Evolutionary conservation across 768 basidiomycete species (phyloP), one percentile per base, ranked within the genome.

Genomic region (Amanita molliuscula): DNA sequence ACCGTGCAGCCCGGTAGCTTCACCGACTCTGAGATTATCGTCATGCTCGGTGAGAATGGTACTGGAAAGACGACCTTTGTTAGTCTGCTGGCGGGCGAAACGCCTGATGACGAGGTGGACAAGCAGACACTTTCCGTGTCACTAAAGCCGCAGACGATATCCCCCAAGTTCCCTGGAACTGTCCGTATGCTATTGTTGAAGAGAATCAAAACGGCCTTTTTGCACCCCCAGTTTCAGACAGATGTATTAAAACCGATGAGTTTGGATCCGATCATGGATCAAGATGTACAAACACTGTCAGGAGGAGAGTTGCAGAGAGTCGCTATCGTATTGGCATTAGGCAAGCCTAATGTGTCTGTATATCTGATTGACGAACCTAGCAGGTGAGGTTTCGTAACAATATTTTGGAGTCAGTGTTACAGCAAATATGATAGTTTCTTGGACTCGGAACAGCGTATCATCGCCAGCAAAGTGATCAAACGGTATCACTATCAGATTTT

Each of bases 171-270:
- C 81, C 84, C 86, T 0, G 96, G 96, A 55, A 87, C 84, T n/a
- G 96, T 99, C 34, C 82, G 95, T 59, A 88, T 90, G 88, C 71
- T 99, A 54, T 69, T 99, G 51, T 62, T 99, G 45, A 97, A 96
- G 72, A 82, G 86, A 67, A 96, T 98, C 71, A 94, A 95, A 69
- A 74, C 78, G 18, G 81, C 92, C 26, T 97, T 96, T 70, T 95
- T 98, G 93, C 93, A 96, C 65, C 87, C 94, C n/a, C 96, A 98
- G 67, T 99, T 99, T 85, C 89, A 95, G 66, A 88, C 88, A 36
- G 96, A 98, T 62, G 96, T 98, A 40, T 69, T 98, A 54, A 98
- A 98, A 70, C 95, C 95, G 21, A 97, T 99, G 95, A 89, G 70
- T 63, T 65, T 99, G 59, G 96, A 99, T 36, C 78, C 81, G 50